Evolutionary conservation across 352 stramenopile species (phyloP).

Genomic region (Aphanomyces invadans): DNA sequence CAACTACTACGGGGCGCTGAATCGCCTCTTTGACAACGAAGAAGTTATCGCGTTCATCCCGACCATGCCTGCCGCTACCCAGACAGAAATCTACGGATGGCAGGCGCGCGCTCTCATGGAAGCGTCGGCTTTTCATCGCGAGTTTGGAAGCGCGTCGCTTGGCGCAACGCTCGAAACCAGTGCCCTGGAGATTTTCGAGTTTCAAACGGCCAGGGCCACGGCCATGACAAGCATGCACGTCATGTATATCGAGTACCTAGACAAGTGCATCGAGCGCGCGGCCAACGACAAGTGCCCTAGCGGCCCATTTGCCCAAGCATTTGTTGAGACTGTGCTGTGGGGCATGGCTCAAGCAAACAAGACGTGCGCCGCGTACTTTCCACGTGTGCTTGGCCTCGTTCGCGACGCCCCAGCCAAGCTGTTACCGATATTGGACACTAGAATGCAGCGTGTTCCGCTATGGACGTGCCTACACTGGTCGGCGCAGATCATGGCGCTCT

Average conservation of each 20-base stretch:
- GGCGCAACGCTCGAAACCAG: background rate
- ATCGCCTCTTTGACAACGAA: conserved; percentile 74
- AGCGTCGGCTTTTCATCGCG: conserved; percentile 57
- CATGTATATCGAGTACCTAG: conserved; percentile 61
- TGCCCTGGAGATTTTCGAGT: conserved; percentile 6
- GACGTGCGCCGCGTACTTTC: conserved; percentile 68
- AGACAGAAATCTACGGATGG: conserved; percentile 47
- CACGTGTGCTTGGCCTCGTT: conserved; percentile 58
- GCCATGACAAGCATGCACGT: conserved; percentile 4
- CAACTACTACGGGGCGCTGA: conserved; percentile 63
- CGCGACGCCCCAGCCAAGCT: conserved; percentile 38
- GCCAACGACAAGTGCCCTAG: conserved; percentile 31
- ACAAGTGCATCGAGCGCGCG: conserved; percentile 31
- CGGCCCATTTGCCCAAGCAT: conserved; percentile 23
- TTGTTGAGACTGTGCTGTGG: conserved; percentile 54
- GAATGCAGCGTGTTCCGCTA: conserved; percentile 42
- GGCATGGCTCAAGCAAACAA: conserved; percentile 56
- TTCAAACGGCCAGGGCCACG: background rate
- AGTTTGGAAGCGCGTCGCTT: background rate
- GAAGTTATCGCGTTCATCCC: conserved; percentile 68
- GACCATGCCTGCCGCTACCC: conserved; percentile 34
- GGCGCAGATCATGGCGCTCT: conserved; percentile 62
- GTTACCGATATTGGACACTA: conserved; percentile 38
- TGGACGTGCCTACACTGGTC: conserved; percentile 78
- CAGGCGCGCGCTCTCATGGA: conserved; percentile 61